Evolutionary conservation across 2,329 filamentous ascomycete species (phyloP), one percentile per base, ranked within the genome.

Genomic region (Cladosporium austrohemisphaericum): DNA sequence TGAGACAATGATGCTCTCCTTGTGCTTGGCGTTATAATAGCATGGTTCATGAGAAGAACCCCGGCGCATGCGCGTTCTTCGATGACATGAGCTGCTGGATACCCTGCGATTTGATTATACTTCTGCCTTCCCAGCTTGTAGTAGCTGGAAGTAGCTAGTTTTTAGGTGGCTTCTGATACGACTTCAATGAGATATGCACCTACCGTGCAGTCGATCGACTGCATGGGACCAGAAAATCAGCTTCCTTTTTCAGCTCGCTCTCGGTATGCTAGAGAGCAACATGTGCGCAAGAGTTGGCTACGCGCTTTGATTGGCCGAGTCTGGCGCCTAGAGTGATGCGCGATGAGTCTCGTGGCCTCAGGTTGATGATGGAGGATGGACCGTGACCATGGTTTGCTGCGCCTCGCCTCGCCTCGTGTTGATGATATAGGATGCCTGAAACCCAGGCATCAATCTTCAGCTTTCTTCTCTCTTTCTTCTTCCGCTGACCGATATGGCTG

Each of bases 21-120:
- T 43, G 10, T 41, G 29, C 20, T 22, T 10, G 44, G 44, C 33
- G 44, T 47, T 47, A 29, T 38, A 23, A 23, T 16, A 47, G 44
- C 44, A 47, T 47, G 44, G 44, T 47, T 47, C 44, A 38, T 47
- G 44, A 47, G 44, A 47, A 47, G 44, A 47, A 47, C 44, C 44
- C 28, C 32, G 35, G 44, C 35, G 41, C 40, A 25, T 37, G 46
- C 51, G 53, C 54, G 54, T 57, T 57, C 54, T 58, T 59, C 51
- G 57, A 60, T 54, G 54, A 62, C 50, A 47, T 58, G 58, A 61
- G 52, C 53, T 55, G 52, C 55, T 53, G 41, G 52, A 55, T 55
- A 57, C 54, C 48, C 31, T 52, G 41, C 31, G 40, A 40, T 32
- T 41, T 44, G 16, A 31, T 36, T 52, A 41, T 11, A 1, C 25